A percentile compares a stretch with the other conserved stretches of the same genome.
These are phyloP conservation scores for Olyra latifolia DNA, from an alignment of 176 grass and related monocot species.

Conservation along the genomic window DNA sequence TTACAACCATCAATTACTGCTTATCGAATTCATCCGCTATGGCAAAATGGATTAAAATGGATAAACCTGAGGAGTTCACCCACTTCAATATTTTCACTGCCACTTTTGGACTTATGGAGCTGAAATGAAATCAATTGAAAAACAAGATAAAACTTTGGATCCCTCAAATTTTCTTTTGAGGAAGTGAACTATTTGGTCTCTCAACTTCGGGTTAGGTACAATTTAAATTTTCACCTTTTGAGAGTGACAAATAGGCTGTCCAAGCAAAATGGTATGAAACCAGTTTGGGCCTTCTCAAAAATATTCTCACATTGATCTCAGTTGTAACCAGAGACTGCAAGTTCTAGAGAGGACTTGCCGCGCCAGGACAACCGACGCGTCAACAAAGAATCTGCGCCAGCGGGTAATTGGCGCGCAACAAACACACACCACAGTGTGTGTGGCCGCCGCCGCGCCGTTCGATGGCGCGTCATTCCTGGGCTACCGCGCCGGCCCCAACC, in stretches of 20 bases:
- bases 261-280: not conserved
- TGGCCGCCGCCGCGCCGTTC: too few relatives aligned
- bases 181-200: not conserved
- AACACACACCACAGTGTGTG: too few relatives aligned
- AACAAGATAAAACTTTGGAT: not conserved
- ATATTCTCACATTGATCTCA: conserved; percentile 25
- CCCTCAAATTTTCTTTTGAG: not conserved
- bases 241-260: not conserved
- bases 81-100: not conserved
- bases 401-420: too few relatives aligned
- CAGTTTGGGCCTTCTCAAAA: not conserved
- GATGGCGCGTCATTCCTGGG: too few relatives aligned
- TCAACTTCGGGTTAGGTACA: not conserved
- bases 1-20: conserved; percentile 11
- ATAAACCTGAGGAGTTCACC: not conserved
- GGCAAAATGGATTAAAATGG: not conserved
- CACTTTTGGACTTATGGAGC: not conserved
- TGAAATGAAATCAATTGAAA: not conserved
- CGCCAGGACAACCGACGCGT: too few relatives aligned
- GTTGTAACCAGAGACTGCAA: too few relatives aligned
- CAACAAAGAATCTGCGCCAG: too few relatives aligned
- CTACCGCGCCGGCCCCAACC: too few relatives aligned
- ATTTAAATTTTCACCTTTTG: not conserved
- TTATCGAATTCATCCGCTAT: not conserved
- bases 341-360: too few relatives aligned